Evolutionary conservation across 805 yeast species (phyloP).

Genomic region (Ascoidea asiatica): DNA sequence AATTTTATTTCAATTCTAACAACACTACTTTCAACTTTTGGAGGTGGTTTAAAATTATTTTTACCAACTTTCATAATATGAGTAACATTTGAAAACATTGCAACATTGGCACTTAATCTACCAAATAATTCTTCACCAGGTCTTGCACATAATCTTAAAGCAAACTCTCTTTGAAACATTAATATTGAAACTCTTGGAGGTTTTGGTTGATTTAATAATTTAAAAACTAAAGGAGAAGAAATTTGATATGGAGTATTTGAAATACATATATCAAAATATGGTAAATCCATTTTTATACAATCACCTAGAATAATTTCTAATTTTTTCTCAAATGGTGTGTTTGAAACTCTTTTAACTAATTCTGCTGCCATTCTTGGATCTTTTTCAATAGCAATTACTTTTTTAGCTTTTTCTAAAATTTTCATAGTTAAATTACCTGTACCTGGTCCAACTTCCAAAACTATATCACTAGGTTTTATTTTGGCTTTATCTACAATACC

Average conservation of each 20-base stretch:
- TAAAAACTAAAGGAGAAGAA: slow-evolving; percentile 92
- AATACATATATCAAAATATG: slow-evolving; percentile 90
- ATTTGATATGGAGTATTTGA: slow-evolving; percentile 97
- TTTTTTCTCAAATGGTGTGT: slow-evolving; percentile 87
- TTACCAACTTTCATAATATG: slow-evolving; percentile 98
- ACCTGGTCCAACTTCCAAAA: slow-evolving; percentile 97
- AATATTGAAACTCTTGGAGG: slow-evolving; percentile 93
- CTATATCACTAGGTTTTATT: slow-evolving; percentile 83
- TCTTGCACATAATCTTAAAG: slow-evolving; percentile 80
- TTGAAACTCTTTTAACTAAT: slow-evolving; percentile 91
- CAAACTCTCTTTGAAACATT: slow-evolving; percentile 97
- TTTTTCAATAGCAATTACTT: slow-evolving; percentile 95
- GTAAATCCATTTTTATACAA: slow-evolving; percentile 89
- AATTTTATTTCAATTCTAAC: slow-evolving; percentile 83
- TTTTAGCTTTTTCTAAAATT: slow-evolving; percentile 81
- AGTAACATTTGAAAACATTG: slow-evolving; percentile 99
- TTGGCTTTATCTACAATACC: slow-evolving; percentile 96
- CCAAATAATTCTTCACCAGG: slow-evolving; percentile 95
- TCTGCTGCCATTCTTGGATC: slow-evolving; percentile 99
- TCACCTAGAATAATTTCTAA: slow-evolving; percentile 89
- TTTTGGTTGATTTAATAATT: slow-evolving; percentile 73
- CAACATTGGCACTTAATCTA: slow-evolving; percentile 90
- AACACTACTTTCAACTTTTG: slow-evolving; percentile 94
- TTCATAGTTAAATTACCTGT: slow-evolving; percentile 94
- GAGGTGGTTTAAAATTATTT: slow-evolving; percentile 96